A percentile compares a stretch with the other conserved stretches of the same genome.
These are phyloP conservation scores for Lasiodiplodia citricola DNA, from an alignment of 2,329 filamentous ascomycete species.

Conservation along the genomic window DNA sequence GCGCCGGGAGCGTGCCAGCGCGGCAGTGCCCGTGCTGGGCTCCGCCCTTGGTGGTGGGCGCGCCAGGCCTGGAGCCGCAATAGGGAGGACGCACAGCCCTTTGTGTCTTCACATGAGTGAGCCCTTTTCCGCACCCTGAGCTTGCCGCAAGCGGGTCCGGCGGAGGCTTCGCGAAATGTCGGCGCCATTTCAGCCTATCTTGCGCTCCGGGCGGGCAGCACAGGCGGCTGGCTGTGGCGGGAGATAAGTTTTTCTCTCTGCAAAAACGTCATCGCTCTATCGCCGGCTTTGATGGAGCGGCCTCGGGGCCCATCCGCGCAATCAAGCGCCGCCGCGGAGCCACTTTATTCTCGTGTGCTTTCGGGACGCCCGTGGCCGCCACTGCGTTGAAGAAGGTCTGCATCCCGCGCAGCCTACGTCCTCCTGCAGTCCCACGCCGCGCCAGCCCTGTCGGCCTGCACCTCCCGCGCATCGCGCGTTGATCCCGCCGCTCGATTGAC, in stretches of 20 bases:
- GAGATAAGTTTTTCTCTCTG: constrained; percentile 24
- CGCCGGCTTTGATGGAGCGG: constrained; percentile 19
- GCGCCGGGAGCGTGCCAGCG: not conserved
- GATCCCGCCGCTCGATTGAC: constrained; percentile 24
- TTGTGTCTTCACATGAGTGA: constrained; percentile 24
- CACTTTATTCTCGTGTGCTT: constrained; percentile 25
- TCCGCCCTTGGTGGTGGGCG: constrained; percentile 8
- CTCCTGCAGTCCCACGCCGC: not conserved
- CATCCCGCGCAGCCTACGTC: constrained; percentile 2
- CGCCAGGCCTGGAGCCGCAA: constrained; percentile 12
- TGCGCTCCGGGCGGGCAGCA: not conserved
- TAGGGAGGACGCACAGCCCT: constrained; percentile 21
- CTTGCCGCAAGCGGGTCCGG: constrained; percentile 22
- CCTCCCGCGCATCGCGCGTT: constrained; percentile 20
- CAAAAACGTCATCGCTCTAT: constrained; percentile 22
- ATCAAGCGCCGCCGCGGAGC: constrained; percentile 21
- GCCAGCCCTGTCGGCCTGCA: constrained; percentile 5
- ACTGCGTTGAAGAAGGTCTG: constrained; percentile 10
- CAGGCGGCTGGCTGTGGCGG: constrained; percentile 21
- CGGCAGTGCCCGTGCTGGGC: constrained; percentile 6
- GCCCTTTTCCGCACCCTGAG: constrained; percentile 12
- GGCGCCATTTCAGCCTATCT: constrained; percentile 24
- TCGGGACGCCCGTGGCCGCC: constrained; percentile 17
- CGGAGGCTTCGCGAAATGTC: constrained; percentile 15
- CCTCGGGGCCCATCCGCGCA: constrained; percentile 19